A percentile compares a stretch with the other conserved stretches of the same genome.
These are phyloP conservation scores for Thecamonas trahens DNA, from an alignment of 78 protist species.

Conservation along the genomic window DNA sequence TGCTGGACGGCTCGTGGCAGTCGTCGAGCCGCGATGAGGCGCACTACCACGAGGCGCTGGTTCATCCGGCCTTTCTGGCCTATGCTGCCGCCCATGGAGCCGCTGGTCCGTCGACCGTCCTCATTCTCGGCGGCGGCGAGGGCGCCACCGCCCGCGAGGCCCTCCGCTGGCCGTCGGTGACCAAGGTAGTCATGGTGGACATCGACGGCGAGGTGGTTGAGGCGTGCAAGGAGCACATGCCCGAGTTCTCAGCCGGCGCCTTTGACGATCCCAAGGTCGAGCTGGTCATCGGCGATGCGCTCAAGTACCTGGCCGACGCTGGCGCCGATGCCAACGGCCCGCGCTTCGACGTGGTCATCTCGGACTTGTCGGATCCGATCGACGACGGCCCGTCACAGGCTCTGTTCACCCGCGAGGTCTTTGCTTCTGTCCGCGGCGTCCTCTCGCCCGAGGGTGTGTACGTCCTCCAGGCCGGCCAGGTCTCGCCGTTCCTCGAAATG, in stretches of 20 bases:
- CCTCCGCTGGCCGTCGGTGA: constrained; percentile 36
- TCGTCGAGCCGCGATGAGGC: constrained; percentile 30
- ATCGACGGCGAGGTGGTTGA: constrained; percentile 39
- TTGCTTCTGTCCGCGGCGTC: not conserved
- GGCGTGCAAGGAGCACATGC: constrained; percentile 42
- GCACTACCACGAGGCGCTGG: constrained; percentile 53
- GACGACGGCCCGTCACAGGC: constrained; percentile 48
- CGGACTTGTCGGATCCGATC: constrained; percentile 52
- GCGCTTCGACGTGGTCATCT: constrained; percentile 54
- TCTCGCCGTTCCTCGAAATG: not conserved
- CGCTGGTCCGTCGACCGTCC: no score
- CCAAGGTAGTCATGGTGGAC: constrained; percentile 47
- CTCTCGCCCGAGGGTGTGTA: constrained; percentile 38
- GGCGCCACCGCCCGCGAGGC: constrained; percentile 62
- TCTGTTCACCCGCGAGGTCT: constrained; percentile 43
- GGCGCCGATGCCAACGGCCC: constrained; percentile 2
- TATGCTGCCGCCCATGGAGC: no score
- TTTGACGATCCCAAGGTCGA: constrained; percentile 20
- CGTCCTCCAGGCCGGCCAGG: constrained; percentile 40
- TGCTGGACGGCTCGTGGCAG: constrained; percentile 34
- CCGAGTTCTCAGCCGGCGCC: constrained; percentile 37
- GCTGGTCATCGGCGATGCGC: constrained; percentile 46
- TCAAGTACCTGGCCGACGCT: constrained; percentile 20
- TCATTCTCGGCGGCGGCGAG: constrained; percentile 52
- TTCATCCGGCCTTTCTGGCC: constrained; percentile 54